Evolutionary conservation across 768 basidiomycete species (phyloP), one percentile per base, ranked within the genome.

Genomic region (Ramaria rubella): DNA sequence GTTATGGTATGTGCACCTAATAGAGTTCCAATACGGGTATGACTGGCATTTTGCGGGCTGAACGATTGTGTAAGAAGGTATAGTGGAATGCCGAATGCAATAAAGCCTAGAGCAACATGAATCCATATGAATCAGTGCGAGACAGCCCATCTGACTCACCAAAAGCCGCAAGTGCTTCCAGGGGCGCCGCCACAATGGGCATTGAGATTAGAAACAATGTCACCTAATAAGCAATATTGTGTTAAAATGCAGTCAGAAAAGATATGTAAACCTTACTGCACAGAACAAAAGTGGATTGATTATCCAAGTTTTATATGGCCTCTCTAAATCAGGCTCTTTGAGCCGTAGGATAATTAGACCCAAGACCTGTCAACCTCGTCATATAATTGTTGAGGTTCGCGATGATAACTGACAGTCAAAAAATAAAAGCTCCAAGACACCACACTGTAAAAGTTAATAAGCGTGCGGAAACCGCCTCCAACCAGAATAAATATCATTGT

Each of bases 241-340:
- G n/a, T n/a, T n/a, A n/a, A n/a, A n/a, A 31, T 21, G 26, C 4
- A 29, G 8, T 24, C 43, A 15, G 21, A 31, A 8, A 7, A 58
- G 27, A 31, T 45, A 66, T 30, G 4, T 59, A 57, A 48, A 3
- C 75, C 85, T 59, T 65, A 93, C 91, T 31, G 79, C 85, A 64
- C 93, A 95, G 70, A 98, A 98, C 4, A 76, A 82, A 29, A 97
- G 73, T 1, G 95, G 95, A 0, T 95, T 97, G 34, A 81, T 78
- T 31, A 96, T 87, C 85, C 86, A 96, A 4, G 92, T 89, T 64
- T 82, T 89, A 68, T 98, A 98, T 1, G 95, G 95, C 57, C 94
- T 80, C 65, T 93, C 85, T 11, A 99, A 75, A 62, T 83, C 78
- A 0, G 95, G 95, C 68, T 99, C 95, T 66, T 91, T 93, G 9